phyloP scores from a whole-genome alignment of 2,329 filamentous ascomycete species.

The Trematosphaeria pertusa region DNA sequence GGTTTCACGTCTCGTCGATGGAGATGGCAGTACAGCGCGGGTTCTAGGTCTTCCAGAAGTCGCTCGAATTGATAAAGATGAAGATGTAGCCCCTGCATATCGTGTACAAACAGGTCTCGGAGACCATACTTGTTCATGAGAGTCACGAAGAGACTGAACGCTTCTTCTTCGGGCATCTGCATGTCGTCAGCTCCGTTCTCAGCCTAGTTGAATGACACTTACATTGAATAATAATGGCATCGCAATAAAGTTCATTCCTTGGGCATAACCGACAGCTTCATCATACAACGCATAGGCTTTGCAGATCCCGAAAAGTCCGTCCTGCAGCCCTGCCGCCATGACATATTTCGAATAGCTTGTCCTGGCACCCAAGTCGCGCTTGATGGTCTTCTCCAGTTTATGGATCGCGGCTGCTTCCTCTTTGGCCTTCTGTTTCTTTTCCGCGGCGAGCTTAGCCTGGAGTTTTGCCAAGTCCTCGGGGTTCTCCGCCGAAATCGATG shows the following conservation, averaged over 20 bases:
- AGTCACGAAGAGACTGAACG: slow-evolving; percentile 89
- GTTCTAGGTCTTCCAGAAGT: slow-evolving; percentile 90
- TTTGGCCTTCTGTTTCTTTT: slow-evolving; percentile 79
- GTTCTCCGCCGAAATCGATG: slow-evolving; percentile 62
- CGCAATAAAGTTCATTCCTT: slow-evolving; percentile 98
- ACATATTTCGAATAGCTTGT: slow-evolving; percentile 98
- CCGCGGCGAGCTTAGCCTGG: slow-evolving; percentile 68
- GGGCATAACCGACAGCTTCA: slow-evolving; percentile 92
- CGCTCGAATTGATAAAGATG: slow-evolving; percentile 95
- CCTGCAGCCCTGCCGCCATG: slow-evolving; percentile 87
- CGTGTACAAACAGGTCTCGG: slow-evolving; percentile 89
- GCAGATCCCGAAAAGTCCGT: slow-evolving; percentile 92
- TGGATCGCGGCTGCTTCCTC: slow-evolving; percentile 75
- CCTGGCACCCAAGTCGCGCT: slow-evolving; percentile 85
- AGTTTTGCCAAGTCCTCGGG: slow-evolving; percentile 69
- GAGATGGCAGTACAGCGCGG: slow-evolving; percentile 92
- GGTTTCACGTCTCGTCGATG: slow-evolving; percentile 86
- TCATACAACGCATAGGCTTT: slow-evolving; percentile 98
- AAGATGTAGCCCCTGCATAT: slow-evolving; percentile 95
- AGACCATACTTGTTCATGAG: slow-evolving; percentile 97
- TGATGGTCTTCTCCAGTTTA: slow-evolving; percentile 91
- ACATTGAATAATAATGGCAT: slow-evolving; percentile 97
- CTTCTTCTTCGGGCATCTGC: slow-evolving; percentile 95
- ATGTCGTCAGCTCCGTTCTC: slow-evolving; percentile 70
- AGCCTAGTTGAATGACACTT: slow-evolving; percentile 54